Evolutionary conservation across 345 rosid species (phyloP), one percentile per base, ranked within the genome.

Genomic region (Populus deltoides): DNA sequence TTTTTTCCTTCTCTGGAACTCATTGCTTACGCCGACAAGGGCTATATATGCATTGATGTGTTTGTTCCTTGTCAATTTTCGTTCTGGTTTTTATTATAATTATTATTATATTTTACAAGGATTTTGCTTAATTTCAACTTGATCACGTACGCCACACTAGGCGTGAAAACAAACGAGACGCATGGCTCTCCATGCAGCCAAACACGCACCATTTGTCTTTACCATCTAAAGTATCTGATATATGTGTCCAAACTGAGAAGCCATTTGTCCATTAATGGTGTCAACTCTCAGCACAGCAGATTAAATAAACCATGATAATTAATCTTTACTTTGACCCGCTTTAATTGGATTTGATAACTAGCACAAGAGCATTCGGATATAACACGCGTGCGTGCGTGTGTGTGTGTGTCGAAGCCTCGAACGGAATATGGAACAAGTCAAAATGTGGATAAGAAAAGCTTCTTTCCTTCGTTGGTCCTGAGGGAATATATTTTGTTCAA

Each of bases 141-240:
- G 10, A n/a, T n/a, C 11, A 59, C 20, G 59, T 53, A 39, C 5
- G 51, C 51, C 63, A 10, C 63, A 10, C 15, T 3, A 47, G 29
- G 29, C 15, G 15, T 59, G 43, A 20, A 12, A 24, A 61, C 31
- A 38, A 33, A 59, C 25, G 38, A 20, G 59, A 74, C 11, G 33
- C 77, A 31, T 38, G 65, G 65, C 66, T 72, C 63, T 53, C 36
- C 45, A 72, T 11, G 66, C 45, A 12, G 75, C 31, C 49, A 55
- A 20, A 13, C 17, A 22, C 3, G 65, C 13, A 35, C 45, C 45
- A 35, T 57, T 39, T 74, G 77, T 74, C 39, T 74, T 62, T 20
- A 7, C 39, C 8, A 1, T 9, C 13, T 3, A 1, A 25, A 12
- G 31, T 5, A 12, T 41, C 13, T 41, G 45, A 10, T 41, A 41